A percentile compares a stretch with the other conserved stretches of the same genome.
phyloP scores from a whole-genome alignment of 2,329 filamentous ascomycete genomes.

The Rhexocercosporidium sp. region DNA sequence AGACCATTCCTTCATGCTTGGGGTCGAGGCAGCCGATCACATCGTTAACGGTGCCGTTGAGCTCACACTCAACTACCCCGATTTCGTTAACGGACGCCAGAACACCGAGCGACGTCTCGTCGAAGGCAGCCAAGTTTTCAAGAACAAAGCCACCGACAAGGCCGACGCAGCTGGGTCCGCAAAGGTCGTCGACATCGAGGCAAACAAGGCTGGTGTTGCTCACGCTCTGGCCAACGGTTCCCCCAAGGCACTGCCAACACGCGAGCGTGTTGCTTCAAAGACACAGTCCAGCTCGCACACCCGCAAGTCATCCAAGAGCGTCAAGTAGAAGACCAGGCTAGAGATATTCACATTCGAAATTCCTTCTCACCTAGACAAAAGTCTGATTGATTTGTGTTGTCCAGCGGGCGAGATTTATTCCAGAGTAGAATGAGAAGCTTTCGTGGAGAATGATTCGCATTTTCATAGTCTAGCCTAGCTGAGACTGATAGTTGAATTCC shows the following conservation, averaged over 20 bases:
- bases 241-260: slow-evolving; percentile 31
- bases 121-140: slow-evolving; percentile 43
- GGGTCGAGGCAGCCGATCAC: slow-evolving; percentile 75
- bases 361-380: slow-evolving; percentile 9
- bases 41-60: slow-evolving; percentile 76
- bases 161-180: slow-evolving; percentile 42
- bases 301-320: slow-evolving; percentile 44
- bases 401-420: background rate
- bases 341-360: background rate
- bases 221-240: slow-evolving; percentile 29
- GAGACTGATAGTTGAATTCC: background rate
- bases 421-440: background rate
- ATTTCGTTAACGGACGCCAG: slow-evolving; percentile 68
- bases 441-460: background rate
- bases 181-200: slow-evolving; percentile 40
- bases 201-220: slow-evolving; percentile 39
- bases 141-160: slow-evolving; percentile 37
- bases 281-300: slow-evolving; percentile 42
- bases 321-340: slow-evolving; percentile 37
- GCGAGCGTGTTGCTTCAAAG: slow-evolving; percentile 43
- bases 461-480: background rate
- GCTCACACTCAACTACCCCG: slow-evolving; percentile 78
- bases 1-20: slow-evolving; percentile 79
- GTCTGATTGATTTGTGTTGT: slow-evolving; percentile 6
- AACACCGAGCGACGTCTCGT: slow-evolving; percentile 46